Evolutionary conservation across 768 basidiomycete species (phyloP), one percentile per base, ranked within the genome.

Genomic region (Mycena metata): DNA sequence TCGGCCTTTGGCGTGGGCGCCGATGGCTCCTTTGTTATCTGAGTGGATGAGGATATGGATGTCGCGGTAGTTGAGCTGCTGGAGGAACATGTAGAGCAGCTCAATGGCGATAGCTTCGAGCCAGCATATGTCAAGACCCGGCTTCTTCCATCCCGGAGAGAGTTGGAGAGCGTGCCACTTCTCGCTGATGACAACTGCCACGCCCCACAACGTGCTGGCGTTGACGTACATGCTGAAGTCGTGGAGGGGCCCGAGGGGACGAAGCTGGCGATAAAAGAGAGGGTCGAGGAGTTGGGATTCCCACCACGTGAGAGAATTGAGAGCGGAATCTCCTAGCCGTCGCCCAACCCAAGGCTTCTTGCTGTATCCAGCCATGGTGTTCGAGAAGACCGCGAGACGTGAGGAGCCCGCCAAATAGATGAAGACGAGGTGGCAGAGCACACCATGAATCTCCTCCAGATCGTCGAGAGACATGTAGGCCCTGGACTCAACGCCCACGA

Each of bases 31-130:
- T n/a, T n/a, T n/a, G n/a, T n/a, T n/a, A n/a, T n/a, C n/a, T n/a
- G n/a, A n/a, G n/a, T n/a, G n/a, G n/a, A n/a, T n/a, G n/a, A n/a
- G n/a, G n/a, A n/a, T n/a, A n/a, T n/a, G n/a, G n/a, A n/a, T n/a
- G n/a, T n/a, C n/a, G n/a, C n/a, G n/a, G n/a, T n/a, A n/a, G n/a
- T n/a, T n/a, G n/a, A n/a, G n/a, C n/a, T n/a, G n/a, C n/a, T n/a
- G n/a, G n/a, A n/a, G n/a, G n/a, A n/a, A n/a, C n/a, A n/a, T n/a
- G 23, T 42, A 19, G 6, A 49, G 35, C 21, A 65, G 16, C 36
- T 65, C 64, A 24, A 65, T 57, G 1, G 64, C 64, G 30, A 64
- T 24, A 13, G 62, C 9, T 17, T 64, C 62, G 1, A 64, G 42
- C 62, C 62, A 64, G 39, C 55, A 58, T 24, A 65, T 65, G 23